Evolutionary conservation across 1,284 basidiomycete genomes (phyloP).

Genomic region (Ganoderma leucocontextum): DNA sequence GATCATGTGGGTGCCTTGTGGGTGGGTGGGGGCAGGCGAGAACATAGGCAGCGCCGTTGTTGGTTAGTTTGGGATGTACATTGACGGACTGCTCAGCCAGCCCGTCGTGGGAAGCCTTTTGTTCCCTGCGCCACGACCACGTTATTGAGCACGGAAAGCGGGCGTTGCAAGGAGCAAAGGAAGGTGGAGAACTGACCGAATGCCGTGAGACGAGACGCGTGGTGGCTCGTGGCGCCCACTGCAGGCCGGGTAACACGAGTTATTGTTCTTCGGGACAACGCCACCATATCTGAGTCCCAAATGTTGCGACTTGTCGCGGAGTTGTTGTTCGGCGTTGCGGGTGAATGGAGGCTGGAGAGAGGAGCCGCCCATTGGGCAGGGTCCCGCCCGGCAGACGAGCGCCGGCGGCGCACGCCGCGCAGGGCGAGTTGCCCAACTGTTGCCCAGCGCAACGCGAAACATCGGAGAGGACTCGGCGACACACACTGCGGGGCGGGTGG

Average conservation of each 20-base stretch:
- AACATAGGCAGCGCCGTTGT: constrained; percentile 28
- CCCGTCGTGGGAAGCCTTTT: constrained; percentile 30
- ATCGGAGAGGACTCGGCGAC: not conserved
- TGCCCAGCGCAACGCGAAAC: not conserved
- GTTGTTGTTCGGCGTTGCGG: not conserved
- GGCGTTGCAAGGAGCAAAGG: constrained; percentile 15
- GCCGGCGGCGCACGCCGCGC: not conserved
- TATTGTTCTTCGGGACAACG: constrained; percentile 8
- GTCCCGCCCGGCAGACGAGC: not conserved
- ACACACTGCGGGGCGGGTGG: not conserved
- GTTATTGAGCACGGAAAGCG: constrained; percentile 6
- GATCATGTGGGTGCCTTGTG: constrained; percentile 24
- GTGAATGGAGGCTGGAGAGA: not conserved
- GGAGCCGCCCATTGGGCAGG: not conserved
- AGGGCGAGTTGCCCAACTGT: not conserved
- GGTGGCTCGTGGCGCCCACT: not conserved
- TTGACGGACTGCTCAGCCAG: constrained; percentile 18
- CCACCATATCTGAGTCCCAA: constrained; percentile 1
- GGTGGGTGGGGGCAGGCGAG: constrained; percentile 5
- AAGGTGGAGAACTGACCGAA: constrained; percentile 3
- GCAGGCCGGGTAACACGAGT: not conserved
- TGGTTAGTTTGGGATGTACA: constrained; percentile 22
- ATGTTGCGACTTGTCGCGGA: not conserved
- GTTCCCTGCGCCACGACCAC: constrained; percentile 20
- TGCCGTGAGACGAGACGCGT: constrained; percentile 5